These are phyloP conservation scores for Pterocarpus santalinus DNA, from an alignment of 306 rosid species.

Conservation along the genomic window DNA sequence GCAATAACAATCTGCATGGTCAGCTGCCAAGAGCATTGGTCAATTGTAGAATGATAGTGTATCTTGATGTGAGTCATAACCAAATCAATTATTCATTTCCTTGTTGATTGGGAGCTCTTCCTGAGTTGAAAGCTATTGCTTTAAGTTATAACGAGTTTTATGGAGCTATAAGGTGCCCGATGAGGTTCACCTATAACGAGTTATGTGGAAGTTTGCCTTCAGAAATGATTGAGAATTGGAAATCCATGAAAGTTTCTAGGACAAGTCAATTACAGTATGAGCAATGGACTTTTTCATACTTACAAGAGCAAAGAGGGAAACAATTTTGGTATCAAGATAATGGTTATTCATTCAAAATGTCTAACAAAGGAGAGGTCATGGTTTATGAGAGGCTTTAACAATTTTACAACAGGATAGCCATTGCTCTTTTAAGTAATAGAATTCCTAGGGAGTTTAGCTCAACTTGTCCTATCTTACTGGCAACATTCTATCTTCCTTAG, in stretches of 20 bases:
- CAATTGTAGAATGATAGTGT: slow-evolving; percentile 30
- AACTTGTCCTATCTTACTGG: no score
- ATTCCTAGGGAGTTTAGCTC: no score
- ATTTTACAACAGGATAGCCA: no score
- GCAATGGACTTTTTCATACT: rapidly evolving
- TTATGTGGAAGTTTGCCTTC: slow-evolving; percentile 37
- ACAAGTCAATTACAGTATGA: slow-evolving; percentile 6
- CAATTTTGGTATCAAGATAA: no score
- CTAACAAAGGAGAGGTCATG: no score
- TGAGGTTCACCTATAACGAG: background rate
- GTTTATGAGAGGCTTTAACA: no score
- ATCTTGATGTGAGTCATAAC: slow-evolving; percentile 32
- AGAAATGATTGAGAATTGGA: background rate
- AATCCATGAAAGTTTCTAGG: slow-evolving; percentile 3
- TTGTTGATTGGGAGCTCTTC: slow-evolving; percentile 53
- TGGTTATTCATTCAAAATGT: no score
- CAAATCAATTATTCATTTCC: slow-evolving; percentile 52
- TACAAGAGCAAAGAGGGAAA: no score
- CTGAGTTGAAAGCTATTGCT: slow-evolving; percentile 38
- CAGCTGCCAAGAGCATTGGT: slow-evolving; percentile 49
- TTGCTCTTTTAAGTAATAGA: no score
- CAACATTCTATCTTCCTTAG: no score
- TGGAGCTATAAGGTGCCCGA: slow-evolving; percentile 20
- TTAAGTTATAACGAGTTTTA: background rate
- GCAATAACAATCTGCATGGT: slow-evolving; percentile 48